Evolutionary conservation across 139 green algal genomes (phyloP).

Genomic region (Bryopsis sp.): DNA sequence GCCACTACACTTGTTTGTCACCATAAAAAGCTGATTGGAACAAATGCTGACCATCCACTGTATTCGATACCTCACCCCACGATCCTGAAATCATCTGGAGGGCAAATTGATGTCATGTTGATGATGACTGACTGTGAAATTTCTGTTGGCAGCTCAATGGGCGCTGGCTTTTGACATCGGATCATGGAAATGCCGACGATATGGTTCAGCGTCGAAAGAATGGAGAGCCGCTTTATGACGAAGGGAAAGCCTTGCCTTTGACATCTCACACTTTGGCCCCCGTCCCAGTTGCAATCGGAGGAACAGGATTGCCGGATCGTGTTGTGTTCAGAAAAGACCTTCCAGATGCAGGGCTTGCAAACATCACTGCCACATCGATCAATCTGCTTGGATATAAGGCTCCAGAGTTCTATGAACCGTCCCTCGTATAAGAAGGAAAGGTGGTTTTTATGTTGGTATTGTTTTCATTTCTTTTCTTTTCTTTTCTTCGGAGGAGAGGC

Average conservation of each 20-base stretch:
- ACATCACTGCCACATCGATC: conserved; percentile 86
- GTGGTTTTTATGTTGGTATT: no score
- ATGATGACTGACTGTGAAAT: no score
- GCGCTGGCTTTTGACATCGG: conserved; percentile 76
- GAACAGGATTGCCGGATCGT: conserved; percentile 67
- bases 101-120: no score
- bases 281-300: conserved; percentile 83
- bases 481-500: no score
- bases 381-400: conserved; percentile 83
- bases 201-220: conserved; percentile 96
- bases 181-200: conserved; percentile 95
- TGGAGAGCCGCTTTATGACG: conserved; percentile 48
- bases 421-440: no score
- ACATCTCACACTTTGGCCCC: conserved; percentile 89
- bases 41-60: no score
- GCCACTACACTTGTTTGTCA: no score
- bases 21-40: no score
- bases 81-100: no score
- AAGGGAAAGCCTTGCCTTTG: conserved; percentile 69
- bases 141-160: conserved; percentile 24
- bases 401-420: conserved; percentile 63
- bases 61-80: no score
- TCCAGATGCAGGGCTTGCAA: conserved; percentile 78
- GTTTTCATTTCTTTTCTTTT: no score
- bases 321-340: conserved; percentile 66